phyloP scores from a whole-genome alignment of 495 filamentous ascomycete genomes.

The Penicillium canariense region DNA sequence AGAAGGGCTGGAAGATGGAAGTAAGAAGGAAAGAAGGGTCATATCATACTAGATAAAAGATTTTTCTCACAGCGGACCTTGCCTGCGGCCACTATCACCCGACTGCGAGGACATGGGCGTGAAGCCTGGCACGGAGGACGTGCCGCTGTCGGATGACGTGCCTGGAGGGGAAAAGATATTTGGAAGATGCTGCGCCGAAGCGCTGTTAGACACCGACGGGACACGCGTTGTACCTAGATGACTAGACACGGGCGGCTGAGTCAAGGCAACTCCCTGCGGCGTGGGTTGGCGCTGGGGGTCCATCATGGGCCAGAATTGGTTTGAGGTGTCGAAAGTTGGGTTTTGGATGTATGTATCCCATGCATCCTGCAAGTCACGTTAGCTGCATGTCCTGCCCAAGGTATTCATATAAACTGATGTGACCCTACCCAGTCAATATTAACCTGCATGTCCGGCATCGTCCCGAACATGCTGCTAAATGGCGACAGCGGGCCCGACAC shows the following conservation, averaged over 20 bases:
- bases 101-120: slow-evolving; percentile 15
- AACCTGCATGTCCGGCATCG: slow-evolving; percentile 58
- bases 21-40: too few species aligned
- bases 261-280: slow-evolving; percentile 15
- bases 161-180: slow-evolving; percentile 21
- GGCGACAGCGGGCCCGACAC: slow-evolving; percentile 46
- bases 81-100: not conserved
- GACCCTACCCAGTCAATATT: slow-evolving; percentile 78
- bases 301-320: slow-evolving; percentile 48
- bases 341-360: slow-evolving; percentile 58
- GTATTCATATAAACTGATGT: not conserved
- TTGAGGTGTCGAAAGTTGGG: slow-evolving; percentile 43
- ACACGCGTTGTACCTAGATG: slow-evolving; percentile 12
- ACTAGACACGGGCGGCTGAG: slow-evolving; percentile 17
- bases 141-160: slow-evolving; percentile 17
- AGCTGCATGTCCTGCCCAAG: not conserved
- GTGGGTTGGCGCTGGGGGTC: slow-evolving; percentile 33
- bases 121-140: slow-evolving; percentile 15
- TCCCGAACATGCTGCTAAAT: slow-evolving; percentile 55
- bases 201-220: slow-evolving; percentile 9
- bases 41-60: not conserved
- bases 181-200: slow-evolving; percentile 7
- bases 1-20: not conserved
- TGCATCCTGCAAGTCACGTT: slow-evolving; percentile 40
- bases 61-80: slow-evolving; percentile 5